These are phyloP conservation scores for Styphnolobium japonicum DNA, from an alignment of 306 rosid species.

Conservation along the genomic window DNA sequence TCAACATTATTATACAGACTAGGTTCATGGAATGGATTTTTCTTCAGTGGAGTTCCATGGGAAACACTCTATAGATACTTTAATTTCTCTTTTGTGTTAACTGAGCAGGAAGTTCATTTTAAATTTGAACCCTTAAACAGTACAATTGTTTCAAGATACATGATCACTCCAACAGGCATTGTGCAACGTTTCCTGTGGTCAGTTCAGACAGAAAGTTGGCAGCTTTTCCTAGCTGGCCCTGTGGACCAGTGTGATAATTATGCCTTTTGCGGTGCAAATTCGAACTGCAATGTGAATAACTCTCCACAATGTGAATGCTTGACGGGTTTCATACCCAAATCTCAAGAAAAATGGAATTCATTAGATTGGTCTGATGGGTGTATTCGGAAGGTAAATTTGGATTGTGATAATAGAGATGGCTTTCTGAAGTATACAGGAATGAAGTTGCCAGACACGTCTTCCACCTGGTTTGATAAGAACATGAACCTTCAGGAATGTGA, in stretches of 20 bases:
- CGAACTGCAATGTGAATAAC: not conserved
- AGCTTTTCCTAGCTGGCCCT: not conserved
- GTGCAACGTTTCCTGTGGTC: conserved; percentile 27
- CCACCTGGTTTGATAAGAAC: conserved; percentile 30
- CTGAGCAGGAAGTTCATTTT: conserved; percentile 4
- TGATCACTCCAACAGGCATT: not conserved
- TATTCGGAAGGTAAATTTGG: conserved; percentile 4
- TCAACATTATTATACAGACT: not conserved
- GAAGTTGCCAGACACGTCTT: conserved; percentile 35
- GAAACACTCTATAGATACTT: not conserved
- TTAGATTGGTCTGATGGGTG: conserved; percentile 27
- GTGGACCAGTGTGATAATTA: conserved; percentile 27
- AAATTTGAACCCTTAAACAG: not conserved
- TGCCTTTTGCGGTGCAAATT: conserved; percentile 17
- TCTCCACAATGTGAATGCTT: conserved; percentile 25
- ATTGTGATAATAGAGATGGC: conserved; percentile 12
- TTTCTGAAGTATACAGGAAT: not conserved
- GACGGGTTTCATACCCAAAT: conserved; percentile 12
- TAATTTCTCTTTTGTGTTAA: not conserved
- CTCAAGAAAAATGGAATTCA: not conserved
- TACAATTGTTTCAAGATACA: not conserved
- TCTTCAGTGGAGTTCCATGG: not conserved
- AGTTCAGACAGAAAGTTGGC: conserved; percentile 11
- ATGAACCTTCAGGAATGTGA: conserved; percentile 25
- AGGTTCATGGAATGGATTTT: conserved; percentile 32